Percentiles rank a stretch among this genome's conserved stretches.
These are phyloP conservation scores for Setaria italica DNA, from an alignment of 202 grass and related monocot species.

Conservation along the genomic window DNA sequence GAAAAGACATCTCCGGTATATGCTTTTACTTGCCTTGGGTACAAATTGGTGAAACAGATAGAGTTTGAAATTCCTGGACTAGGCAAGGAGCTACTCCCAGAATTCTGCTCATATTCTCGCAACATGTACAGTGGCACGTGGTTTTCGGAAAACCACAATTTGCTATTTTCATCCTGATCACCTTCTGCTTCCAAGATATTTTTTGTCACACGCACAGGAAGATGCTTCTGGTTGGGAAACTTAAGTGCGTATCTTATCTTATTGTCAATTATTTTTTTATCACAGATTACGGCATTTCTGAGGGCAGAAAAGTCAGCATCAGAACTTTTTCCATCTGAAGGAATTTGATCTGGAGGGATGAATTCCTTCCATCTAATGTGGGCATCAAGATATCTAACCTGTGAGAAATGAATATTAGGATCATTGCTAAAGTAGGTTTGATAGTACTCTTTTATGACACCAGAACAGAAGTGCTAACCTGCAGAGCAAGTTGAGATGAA, in stretches of 20 bases:
- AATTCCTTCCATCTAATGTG: conserved; percentile 96
- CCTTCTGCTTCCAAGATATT: conserved; percentile 86
- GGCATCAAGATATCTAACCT: conserved; percentile 96
- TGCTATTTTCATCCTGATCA: conserved; percentile 61
- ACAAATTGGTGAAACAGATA: conserved; percentile 53
- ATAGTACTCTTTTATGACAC: conserved; percentile 37
- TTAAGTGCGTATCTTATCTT: conserved; percentile 82
- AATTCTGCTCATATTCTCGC: conserved; percentile 79
- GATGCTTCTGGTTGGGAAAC: conserved; percentile 93
- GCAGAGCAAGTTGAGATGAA: conserved; percentile 88
- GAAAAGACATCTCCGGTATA: conserved; percentile 60
- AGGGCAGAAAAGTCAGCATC: conserved; percentile 76
- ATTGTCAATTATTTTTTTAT: conserved; percentile 69
- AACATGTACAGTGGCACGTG: conserved; percentile 86
- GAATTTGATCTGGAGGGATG: conserved; percentile 77
- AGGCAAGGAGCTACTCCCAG: conserved; percentile 47
- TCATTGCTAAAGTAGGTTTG: conserved; percentile 28
- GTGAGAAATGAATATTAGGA: conserved; percentile 51
- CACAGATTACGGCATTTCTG: conserved; percentile 91
- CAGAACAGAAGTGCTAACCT: conserved; percentile 56
- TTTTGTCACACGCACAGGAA: conserved; percentile 80
- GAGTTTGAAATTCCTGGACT: conserved; percentile 38
- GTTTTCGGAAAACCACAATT: conserved; percentile 90
- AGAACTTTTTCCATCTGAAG: conserved; percentile 70
- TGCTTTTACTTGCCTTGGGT: conserved; percentile 53